Evolutionary conservation across 148 eudicot species (phyloP).

Genomic region (Chenopodium suecicum): DNA sequence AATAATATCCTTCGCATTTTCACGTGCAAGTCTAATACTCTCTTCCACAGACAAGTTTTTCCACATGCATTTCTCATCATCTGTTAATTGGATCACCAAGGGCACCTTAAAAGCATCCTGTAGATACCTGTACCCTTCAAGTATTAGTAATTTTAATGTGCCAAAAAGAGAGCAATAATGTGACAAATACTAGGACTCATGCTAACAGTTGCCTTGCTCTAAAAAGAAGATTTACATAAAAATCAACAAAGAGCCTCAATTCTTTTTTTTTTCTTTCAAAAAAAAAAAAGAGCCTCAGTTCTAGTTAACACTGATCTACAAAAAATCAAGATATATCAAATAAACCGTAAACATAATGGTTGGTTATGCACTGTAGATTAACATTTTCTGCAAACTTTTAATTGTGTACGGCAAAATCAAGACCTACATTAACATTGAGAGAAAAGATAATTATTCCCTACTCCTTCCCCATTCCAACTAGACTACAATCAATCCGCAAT

Average conservation of each 20-base stretch:
- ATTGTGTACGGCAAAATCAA: background rate
- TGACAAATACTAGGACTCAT: background rate
- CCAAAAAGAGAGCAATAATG: background rate
- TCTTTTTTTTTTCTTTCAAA: background rate
- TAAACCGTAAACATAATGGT: background rate
- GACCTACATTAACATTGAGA: background rate
- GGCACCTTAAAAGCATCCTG: constrained; percentile 99
- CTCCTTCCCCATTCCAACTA: background rate
- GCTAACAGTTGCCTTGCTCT: background rate
- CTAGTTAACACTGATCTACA: background rate
- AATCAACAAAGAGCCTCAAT: background rate
- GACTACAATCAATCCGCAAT: background rate
- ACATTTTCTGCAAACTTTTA: background rate
- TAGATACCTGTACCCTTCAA: constrained; percentile 66
- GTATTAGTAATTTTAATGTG: constrained; percentile 20
- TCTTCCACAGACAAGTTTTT: constrained; percentile 89
- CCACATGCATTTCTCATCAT: constrained; percentile 99
- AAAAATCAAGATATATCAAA: background rate
- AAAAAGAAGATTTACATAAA: background rate
- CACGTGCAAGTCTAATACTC: constrained; percentile 92
- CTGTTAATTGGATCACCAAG: constrained; percentile 89
- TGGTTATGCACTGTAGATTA: background rate
- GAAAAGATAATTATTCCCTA: background rate
- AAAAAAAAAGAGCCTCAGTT: background rate
- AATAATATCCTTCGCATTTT: constrained; percentile 96